Percentiles rank a stretch among this genome's conserved stretches.
Conservation (phyloP, 805 yeast species). For the Saccharomycopsis sp. region DNA sequence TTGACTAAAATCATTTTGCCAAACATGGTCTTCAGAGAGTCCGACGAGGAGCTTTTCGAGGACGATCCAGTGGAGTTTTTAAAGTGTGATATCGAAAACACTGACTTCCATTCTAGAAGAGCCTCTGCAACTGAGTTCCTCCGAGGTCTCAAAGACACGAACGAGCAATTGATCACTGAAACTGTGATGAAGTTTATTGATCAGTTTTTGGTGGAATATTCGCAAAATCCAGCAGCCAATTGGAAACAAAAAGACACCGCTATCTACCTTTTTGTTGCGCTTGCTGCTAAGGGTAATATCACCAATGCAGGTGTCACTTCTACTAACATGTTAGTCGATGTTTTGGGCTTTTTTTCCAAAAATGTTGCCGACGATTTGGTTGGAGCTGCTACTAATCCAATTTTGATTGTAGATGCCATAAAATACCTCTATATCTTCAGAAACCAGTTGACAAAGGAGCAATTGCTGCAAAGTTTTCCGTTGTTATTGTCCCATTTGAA, state of each 20-base stretch:
- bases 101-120: slow-evolving; percentile 88
- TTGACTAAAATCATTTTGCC: slow-evolving; percentile 83
- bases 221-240: slow-evolving; percentile 36
- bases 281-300: slow-evolving; percentile 88
- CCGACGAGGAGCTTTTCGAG: slow-evolving; percentile 89
- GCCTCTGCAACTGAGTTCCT: slow-evolving; percentile 89
- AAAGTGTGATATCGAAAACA: slow-evolving; percentile 90
- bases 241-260: slow-evolving; percentile 91
- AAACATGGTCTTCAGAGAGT: slow-evolving; percentile 74
- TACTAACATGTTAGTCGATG: slow-evolving; percentile 78
- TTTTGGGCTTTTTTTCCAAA: slow-evolving; percentile 73
- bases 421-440: slow-evolving; percentile 84
- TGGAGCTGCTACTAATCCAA: slow-evolving; percentile 47
- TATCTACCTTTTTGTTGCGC: slow-evolving; percentile 73
- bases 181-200: slow-evolving; percentile 69
- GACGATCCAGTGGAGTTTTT: slow-evolving; percentile 95
- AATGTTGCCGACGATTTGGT: slow-evolving; percentile 80
- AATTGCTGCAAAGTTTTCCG: slow-evolving; percentile 73
- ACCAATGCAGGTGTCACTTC: slow-evolving; percentile 83
- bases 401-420: slow-evolving; percentile 86
- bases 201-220: slow-evolving; percentile 51
- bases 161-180: slow-evolving; percentile 66
- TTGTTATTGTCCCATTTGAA: slow-evolving; percentile 63
- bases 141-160: slow-evolving; percentile 74
- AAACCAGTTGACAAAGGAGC: slow-evolving; percentile 86